Percentiles rank a stretch among this genome's conserved stretches.
Evolutionary conservation across 768 basidiomycete genomes (phyloP).

Genomic region (Gyrodon lividus): DNA sequence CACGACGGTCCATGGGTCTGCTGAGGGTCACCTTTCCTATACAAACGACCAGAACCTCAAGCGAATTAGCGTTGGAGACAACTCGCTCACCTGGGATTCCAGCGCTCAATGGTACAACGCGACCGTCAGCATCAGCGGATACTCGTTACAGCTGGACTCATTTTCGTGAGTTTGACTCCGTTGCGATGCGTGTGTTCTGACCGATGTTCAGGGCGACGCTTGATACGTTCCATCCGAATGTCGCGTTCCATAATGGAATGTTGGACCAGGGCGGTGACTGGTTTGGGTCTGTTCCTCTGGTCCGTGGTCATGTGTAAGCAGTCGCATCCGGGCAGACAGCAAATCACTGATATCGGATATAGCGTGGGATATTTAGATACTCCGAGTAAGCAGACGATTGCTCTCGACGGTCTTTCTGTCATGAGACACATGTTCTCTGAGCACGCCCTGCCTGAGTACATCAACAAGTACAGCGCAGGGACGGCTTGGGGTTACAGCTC

Average conservation of each 20-base stretch:
- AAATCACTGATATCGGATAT: background rate
- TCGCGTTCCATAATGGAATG: conserved; percentile 11
- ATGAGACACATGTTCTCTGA: conserved; percentile 15
- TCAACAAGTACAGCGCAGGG: conserved; percentile 5
- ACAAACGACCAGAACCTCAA: background rate
- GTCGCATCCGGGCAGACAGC: background rate
- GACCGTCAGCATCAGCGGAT: conserved; percentile 7
- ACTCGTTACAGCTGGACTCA: conserved; percentile 5
- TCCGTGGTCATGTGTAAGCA: conserved; percentile 14
- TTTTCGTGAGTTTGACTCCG: conserved; percentile 7
- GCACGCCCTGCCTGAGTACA: background rate
- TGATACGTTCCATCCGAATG: conserved; percentile 14
- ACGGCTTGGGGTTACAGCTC: conserved; percentile 13
- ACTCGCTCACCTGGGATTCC: conserved; percentile 11
- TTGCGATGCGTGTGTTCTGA: background rate
- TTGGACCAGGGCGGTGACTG: conserved; percentile 6
- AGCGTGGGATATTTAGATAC: conserved; percentile 7
- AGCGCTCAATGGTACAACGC: conserved; percentile 14
- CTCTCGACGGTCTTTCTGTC: conserved; percentile 5
- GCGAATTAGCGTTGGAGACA: conserved; percentile 6
- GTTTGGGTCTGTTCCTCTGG: conserved; percentile 14
- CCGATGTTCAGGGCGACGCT: conserved; percentile 1
- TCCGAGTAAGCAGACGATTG: background rate
- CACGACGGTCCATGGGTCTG: background rate
- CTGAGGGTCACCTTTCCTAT: background rate